Conservation (phyloP, 2,329 filamentous ascomycete species). For the Bipolaris victoriae region DNA sequence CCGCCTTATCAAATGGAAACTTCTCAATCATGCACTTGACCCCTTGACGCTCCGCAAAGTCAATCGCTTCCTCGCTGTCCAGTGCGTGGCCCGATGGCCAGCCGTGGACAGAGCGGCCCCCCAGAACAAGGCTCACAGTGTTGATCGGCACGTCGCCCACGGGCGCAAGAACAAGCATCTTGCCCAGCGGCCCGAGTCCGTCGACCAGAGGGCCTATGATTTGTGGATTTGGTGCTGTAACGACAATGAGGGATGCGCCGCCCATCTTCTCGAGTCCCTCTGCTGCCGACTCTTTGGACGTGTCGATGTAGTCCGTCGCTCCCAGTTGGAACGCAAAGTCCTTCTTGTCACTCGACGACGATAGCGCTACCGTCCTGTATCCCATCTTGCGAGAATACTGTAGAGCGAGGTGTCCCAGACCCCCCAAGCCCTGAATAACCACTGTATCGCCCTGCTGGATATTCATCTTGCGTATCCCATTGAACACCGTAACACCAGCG, state of each 20-base stretch:
- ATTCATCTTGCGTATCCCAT: constrained; percentile 57
- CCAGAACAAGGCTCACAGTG: constrained; percentile 53
- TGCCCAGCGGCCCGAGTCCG: constrained; percentile 63
- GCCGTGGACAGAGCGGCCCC: constrained; percentile 56
- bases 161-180: constrained; percentile 64
- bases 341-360: constrained; percentile 58
- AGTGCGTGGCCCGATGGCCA: constrained; percentile 62
- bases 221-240: constrained; percentile 67
- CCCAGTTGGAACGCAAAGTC: constrained; percentile 61
- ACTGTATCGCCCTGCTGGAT: constrained; percentile 55
- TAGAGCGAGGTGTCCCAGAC: constrained; percentile 60
- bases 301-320: constrained; percentile 63
- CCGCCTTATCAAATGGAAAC: constrained; percentile 59
- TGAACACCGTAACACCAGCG: constrained; percentile 60
- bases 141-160: constrained; percentile 54
- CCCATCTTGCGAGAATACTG: constrained; percentile 61
- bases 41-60: constrained; percentile 55
- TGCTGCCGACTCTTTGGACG: constrained; percentile 58
- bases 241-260: constrained; percentile 66
- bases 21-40: constrained; percentile 62
- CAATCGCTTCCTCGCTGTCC: constrained; percentile 61
- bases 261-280: constrained; percentile 63
- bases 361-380: constrained; percentile 60
- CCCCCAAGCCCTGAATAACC: constrained; percentile 61
- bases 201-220: constrained; percentile 60